These are phyloP conservation scores for Aspergillus heteromorphus DNA, from an alignment of 495 filamentous ascomycete species.

Conservation along the genomic window DNA sequence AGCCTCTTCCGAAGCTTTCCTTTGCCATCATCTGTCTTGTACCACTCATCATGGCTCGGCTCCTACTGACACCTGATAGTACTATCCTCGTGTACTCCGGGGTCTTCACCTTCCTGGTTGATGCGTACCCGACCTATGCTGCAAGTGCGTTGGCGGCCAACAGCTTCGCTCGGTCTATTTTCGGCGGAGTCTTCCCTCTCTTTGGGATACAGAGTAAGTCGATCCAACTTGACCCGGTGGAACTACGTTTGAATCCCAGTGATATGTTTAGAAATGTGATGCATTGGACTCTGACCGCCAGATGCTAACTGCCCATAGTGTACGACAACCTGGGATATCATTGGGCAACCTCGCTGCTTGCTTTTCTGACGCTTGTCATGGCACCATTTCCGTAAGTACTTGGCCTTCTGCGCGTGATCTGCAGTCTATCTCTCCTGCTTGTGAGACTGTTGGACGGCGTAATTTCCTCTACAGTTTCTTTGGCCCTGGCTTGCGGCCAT, in stretches of 20 bases:
- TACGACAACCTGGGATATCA: constrained; percentile 64
- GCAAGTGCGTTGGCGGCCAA: constrained; percentile 87
- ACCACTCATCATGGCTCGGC: neutral
- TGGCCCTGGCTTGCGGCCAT: no score
- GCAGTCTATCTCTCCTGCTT: constrained; percentile 5
- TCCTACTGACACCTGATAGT: constrained; percentile 31
- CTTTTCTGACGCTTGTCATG: constrained; percentile 64
- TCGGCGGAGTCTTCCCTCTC: constrained; percentile 73
- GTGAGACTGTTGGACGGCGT: neutral
- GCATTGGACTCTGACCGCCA: constrained; percentile 11
- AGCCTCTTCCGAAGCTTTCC: neutral
- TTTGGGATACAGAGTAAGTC: constrained; percentile 64
- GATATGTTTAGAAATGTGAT: neutral
- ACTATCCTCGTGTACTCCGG: constrained; percentile 75
- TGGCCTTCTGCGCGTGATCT: neutral
- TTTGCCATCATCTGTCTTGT: neutral
- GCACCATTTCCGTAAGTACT: constrained; percentile 59
- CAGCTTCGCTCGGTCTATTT: constrained; percentile 72
- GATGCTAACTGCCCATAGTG: constrained; percentile 42
- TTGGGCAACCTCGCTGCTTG: constrained; percentile 67
- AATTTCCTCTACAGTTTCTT: constrained; percentile 10
- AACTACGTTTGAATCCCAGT: neutral
- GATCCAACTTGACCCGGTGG: neutral
- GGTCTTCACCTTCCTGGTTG: constrained; percentile 91
- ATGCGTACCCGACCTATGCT: constrained; percentile 86